phyloP scores from a whole-genome alignment of 495 filamentous ascomycete genomes.

The Tuber microsphaerosporum region DNA sequence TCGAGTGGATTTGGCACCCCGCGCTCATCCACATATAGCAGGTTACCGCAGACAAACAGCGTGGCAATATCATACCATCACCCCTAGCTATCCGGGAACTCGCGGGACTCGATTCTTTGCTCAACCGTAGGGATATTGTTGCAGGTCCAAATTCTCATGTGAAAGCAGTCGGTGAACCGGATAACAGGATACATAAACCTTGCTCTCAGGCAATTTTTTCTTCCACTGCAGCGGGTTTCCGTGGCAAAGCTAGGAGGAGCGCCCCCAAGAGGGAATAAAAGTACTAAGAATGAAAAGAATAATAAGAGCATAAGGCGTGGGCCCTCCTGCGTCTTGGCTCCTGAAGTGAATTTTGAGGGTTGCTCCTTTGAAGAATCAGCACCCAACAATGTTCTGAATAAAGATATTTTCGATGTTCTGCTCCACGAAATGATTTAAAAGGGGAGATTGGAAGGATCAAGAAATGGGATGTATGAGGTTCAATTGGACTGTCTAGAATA shows the following conservation, averaged over 20 bases:
- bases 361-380: background rate
- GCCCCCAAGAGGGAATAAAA: background rate
- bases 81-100: background rate
- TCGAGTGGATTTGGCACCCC: background rate
- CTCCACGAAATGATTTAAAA: background rate
- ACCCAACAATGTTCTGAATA: background rate
- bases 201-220: background rate
- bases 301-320: background rate
- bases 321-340: background rate
- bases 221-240: background rate
- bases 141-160: background rate
- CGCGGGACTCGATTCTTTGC: too few species aligned
- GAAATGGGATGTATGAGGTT: background rate
- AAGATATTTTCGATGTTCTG: background rate
- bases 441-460: background rate
- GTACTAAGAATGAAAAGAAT: background rate
- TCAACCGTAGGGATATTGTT: background rate
- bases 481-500: background rate
- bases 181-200: background rate
- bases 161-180: background rate
- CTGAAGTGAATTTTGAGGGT: background rate
- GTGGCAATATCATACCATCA: background rate
- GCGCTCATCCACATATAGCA: background rate
- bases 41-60: background rate
- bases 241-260: background rate